Conservation (phyloP, 495 filamentous ascomycete species). For the Staphylotrichum tortipilum region DNA sequence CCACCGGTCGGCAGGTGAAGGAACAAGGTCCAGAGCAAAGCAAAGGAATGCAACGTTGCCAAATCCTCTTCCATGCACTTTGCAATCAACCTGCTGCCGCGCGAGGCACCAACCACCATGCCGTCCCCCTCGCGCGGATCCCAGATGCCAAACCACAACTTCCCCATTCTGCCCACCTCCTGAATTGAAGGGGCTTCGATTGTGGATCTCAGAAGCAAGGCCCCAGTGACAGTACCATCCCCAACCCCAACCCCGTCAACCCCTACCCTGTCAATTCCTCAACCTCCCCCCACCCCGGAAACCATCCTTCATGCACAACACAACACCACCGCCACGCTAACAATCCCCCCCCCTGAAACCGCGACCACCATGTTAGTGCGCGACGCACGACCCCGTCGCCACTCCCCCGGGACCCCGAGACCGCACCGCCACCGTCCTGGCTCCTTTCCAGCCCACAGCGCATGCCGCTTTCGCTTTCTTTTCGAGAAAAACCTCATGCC, state of each 20-base stretch:
- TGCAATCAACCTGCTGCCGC: too few species aligned
- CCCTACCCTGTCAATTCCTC: too few species aligned
- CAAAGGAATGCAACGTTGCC: too few species aligned
- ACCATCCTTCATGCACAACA: conserved; percentile 1
- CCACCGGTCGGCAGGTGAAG: too few species aligned
- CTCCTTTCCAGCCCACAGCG: neutral
- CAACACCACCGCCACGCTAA: too few species aligned
- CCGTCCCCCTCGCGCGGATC: neutral
- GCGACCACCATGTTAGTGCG: neutral
- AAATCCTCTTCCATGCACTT: too few species aligned
- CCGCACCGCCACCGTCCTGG: conserved; percentile 2
- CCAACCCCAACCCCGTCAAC: neutral
- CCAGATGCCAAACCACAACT: neutral
- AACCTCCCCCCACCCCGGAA: neutral
- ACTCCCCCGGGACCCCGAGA: neutral
- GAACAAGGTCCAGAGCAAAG: too few species aligned
- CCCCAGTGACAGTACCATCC: neutral
- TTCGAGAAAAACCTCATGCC: neutral
- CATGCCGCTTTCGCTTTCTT: too few species aligned
- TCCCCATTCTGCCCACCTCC: conserved; percentile 1
- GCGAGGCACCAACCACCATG: neutral
- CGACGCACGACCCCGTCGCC: neutral
- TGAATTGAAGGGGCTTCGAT: neutral
- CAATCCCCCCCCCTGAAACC: neutral
- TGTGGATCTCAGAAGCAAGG: neutral